phyloP scores from a whole-genome alignment of 768 basidiomycete genomes.

The Lactarius quietus region DNA sequence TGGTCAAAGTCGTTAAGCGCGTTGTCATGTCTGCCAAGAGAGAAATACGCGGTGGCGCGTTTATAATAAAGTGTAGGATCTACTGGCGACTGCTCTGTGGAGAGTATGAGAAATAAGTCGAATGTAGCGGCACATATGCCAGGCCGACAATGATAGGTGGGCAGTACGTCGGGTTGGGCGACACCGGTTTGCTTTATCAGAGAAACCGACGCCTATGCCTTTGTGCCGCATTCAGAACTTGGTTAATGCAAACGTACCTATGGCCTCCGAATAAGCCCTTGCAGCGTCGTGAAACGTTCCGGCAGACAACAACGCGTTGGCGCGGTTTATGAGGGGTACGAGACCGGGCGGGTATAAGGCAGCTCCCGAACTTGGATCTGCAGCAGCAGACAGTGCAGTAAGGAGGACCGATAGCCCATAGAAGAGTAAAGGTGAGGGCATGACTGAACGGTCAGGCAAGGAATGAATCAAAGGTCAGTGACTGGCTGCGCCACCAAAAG shows the following conservation, averaged over 20 bases:
- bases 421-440: constrained; percentile 15
- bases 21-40: constrained; percentile 61
- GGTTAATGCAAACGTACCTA: constrained; percentile 61
- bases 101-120: background rate
- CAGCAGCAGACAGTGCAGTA: constrained; percentile 31
- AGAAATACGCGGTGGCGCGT: constrained; percentile 86
- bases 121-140: background rate
- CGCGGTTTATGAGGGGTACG: constrained; percentile 65
- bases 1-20: constrained; percentile 86
- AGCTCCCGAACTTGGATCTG: constrained; percentile 32
- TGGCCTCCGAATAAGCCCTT: constrained; percentile 76
- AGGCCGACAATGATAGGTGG: background rate
- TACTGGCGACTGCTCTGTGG: constrained; percentile 69
- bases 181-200: background rate
- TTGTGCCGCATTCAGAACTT: background rate
- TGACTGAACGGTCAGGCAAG: background rate
- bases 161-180: too few relatives aligned
- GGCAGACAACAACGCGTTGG: constrained; percentile 63
- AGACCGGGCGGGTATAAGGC: constrained; percentile 66
- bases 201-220: background rate
- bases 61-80: constrained; percentile 91
- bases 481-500: background rate
- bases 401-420: constrained; percentile 29
- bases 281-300: constrained; percentile 84
- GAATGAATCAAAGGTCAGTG: background rate